Percentiles rank a stretch among this genome's conserved stretches.
Conservation (phyloP, 371 early-diverging fungal genomes). For the Chytridiales sp. region DNA sequence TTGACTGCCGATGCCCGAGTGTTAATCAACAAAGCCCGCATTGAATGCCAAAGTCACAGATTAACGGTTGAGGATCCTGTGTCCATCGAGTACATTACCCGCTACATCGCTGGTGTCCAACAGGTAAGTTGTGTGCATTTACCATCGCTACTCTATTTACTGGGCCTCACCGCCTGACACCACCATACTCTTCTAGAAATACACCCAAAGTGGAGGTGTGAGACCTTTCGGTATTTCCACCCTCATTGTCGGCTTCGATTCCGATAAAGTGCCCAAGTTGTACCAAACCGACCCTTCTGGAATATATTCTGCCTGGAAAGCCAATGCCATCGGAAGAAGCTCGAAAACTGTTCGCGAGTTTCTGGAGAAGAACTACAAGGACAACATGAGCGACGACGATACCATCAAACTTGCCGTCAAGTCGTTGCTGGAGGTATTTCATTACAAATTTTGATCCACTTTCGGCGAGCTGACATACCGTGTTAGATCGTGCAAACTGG, state of each 20-base stretch:
- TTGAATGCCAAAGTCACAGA: conserved; percentile 97
- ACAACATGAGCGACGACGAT: conserved; percentile 75
- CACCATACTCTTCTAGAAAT: conserved; percentile 66
- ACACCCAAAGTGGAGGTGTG: conserved; percentile 98
- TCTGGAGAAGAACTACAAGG: conserved; percentile 94
- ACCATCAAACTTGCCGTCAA: conserved; percentile 89
- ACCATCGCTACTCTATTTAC: background rate
- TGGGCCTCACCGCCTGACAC: background rate
- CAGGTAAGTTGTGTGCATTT: conserved; percentile 61
- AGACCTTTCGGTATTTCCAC: conserved; percentile 99
- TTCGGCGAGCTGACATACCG: background rate
- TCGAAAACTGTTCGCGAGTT: conserved; percentile 97
- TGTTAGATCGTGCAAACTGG: conserved; percentile 94
- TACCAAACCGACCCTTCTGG: conserved; percentile 99
- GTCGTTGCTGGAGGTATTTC: conserved; percentile 80
- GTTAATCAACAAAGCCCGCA: conserved; percentile 92
- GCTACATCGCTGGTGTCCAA: conserved; percentile 95
- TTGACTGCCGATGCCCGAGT: conserved; percentile 96
- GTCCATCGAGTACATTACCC: conserved; percentile 96
- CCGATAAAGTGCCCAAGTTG: conserved; percentile 83
- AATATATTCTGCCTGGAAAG: conserved; percentile 98
- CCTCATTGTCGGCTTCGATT: conserved; percentile 88
- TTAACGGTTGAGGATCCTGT: conserved; percentile 97
- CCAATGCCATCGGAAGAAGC: conserved; percentile 94
- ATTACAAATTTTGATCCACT: background rate